Conservation (phyloP, 2,329 filamentous ascomycete species). For the Diaporthe vexans region DNA sequence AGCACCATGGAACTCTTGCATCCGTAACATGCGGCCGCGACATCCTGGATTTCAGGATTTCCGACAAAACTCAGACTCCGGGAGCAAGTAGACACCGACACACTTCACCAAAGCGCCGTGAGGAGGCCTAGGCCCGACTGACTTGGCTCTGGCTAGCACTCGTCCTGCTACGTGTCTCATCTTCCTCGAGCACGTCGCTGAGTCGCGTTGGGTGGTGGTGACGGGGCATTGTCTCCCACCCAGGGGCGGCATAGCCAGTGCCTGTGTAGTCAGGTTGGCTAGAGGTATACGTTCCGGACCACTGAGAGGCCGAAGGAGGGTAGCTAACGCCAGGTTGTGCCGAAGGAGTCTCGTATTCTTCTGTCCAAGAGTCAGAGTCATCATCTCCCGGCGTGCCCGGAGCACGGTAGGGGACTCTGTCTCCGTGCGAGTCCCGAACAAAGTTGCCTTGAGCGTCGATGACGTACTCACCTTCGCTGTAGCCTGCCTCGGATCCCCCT, state of each 20-base stretch:
- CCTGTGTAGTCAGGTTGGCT: conserved; percentile 74
- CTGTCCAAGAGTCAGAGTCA: conserved; percentile 66
- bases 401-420: conserved; percentile 67
- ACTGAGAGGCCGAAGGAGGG: conserved; percentile 57
- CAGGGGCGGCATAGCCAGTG: conserved; percentile 74
- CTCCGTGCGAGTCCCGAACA: conserved; percentile 72
- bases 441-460: conserved; percentile 73
- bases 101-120: conserved; percentile 7
- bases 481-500: conserved; percentile 71
- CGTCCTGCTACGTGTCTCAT: conserved; percentile 84
- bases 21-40: neutral
- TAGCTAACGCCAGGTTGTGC: conserved; percentile 56
- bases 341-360: conserved; percentile 70
- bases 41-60: neutral
- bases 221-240: conserved; percentile 82
- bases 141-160: conserved; percentile 77
- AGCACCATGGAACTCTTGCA: neutral
- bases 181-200: conserved; percentile 89
- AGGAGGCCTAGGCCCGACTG: conserved; percentile 57
- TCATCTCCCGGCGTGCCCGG: conserved; percentile 59
- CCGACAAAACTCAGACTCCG: neutral
- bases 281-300: conserved; percentile 57
- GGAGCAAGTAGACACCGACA: conserved; percentile 9
- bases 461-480: conserved; percentile 80
- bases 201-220: conserved; percentile 91